Evolutionary conservation across 257 asterid species (phyloP).

Genomic region (Fraxinus cuspidata): DNA sequence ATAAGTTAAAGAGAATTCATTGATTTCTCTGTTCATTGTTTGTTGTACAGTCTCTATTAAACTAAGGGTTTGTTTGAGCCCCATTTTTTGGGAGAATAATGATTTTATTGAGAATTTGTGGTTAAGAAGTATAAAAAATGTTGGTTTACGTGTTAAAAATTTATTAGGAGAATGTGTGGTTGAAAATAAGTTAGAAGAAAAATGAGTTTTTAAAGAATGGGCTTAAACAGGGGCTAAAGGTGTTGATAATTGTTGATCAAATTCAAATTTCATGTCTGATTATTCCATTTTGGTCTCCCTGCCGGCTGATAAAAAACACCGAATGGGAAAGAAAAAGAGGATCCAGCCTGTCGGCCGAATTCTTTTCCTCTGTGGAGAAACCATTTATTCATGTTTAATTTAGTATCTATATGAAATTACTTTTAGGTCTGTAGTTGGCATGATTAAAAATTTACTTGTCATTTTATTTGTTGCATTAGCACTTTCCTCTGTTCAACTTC

Average conservation of each 20-base stretch:
- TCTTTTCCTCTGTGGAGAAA: background rate
- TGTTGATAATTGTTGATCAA: background rate
- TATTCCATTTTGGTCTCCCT: background rate
- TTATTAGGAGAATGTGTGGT: too few species aligned
- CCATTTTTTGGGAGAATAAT: too few species aligned
- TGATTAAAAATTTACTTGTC: background rate
- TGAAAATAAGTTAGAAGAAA: too few species aligned
- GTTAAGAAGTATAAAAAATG: too few species aligned
- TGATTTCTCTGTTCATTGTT: background rate
- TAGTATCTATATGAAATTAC: background rate
- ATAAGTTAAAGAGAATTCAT: background rate
- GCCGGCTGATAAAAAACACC: background rate
- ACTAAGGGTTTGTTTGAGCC: too few species aligned
- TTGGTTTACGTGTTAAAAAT: too few species aligned
- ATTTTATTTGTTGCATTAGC: background rate
- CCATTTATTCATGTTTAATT: background rate
- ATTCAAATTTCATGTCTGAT: background rate
- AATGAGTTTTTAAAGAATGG: too few species aligned
- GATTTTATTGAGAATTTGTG: too few species aligned
- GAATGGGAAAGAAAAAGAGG: background rate
- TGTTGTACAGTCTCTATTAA: background rate
- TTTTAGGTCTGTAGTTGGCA: background rate
- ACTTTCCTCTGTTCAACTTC: background rate
- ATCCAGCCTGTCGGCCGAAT: background rate
- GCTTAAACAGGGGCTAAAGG: background rate